These are phyloP conservation scores for Taxillus chinensis DNA, from an alignment of 164 flowering plant genomes.

Conservation along the genomic window DNA sequence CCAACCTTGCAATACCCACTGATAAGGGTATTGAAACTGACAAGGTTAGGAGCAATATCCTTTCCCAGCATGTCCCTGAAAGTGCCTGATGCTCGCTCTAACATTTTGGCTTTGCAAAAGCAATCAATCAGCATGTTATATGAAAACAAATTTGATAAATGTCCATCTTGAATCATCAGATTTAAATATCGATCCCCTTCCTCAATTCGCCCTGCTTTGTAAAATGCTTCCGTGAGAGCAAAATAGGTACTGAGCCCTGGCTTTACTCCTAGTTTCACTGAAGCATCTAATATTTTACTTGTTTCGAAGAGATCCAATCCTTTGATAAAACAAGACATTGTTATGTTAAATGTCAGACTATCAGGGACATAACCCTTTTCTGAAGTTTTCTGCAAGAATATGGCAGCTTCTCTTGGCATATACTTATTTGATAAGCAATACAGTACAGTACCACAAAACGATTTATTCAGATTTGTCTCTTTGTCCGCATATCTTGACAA, in stretches of 20 bases:
- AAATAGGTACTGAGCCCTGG: conserved; percentile 49
- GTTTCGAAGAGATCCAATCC: conserved; percentile 44
- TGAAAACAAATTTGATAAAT: conserved; percentile 41
- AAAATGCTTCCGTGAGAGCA: conserved; percentile 38
- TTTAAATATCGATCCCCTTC: conserved; percentile 42
- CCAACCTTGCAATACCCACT: conserved; percentile 52
- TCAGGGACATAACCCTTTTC: conserved; percentile 53
- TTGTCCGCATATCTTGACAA: conserved; percentile 31
- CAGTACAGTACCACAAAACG: conserved; percentile 46
- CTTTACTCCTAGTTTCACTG: conserved; percentile 35
- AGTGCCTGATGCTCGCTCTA: conserved; percentile 41
- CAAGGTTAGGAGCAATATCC: conserved; percentile 59
- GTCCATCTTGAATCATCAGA: conserved; percentile 40
- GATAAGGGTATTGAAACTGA: conserved; percentile 81
- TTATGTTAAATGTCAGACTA: conserved; percentile 38
- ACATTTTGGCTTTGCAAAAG: conserved; percentile 48
- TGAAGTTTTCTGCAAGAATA: conserved; percentile 29
- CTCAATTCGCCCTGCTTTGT: conserved; percentile 22
- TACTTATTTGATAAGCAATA: conserved; percentile 45
- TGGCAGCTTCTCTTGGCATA: conserved; percentile 52
- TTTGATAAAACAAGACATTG: conserved; percentile 48
- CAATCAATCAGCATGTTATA: conserved; percentile 78
- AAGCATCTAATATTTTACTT: conserved; percentile 40
- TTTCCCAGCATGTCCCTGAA: conserved; percentile 45
- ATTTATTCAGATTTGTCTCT: conserved; percentile 28